Percentiles rank a stretch among this genome's conserved stretches.
These are phyloP conservation scores for Fusarium anthophilum DNA, from an alignment of 2,329 filamentous ascomycete genomes.

Conservation along the genomic window DNA sequence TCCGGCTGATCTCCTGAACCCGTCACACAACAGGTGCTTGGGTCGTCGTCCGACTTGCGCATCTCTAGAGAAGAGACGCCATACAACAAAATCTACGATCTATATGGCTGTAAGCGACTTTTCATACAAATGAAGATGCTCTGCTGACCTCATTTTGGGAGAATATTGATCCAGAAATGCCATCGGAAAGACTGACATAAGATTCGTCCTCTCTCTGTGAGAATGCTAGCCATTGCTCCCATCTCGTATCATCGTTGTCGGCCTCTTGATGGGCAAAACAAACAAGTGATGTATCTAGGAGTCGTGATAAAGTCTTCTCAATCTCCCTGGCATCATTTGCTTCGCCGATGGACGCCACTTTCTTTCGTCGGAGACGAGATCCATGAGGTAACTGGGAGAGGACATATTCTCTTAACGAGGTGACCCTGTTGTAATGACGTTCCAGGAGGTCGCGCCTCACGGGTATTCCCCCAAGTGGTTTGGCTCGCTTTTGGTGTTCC, in stretches of 20 bases:
- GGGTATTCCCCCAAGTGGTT: slow-evolving; percentile 22
- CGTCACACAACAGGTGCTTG: slow-evolving; percentile 84
- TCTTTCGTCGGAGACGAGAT: slow-evolving; percentile 70
- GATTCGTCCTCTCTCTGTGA: slow-evolving; percentile 71
- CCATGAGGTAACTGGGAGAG: slow-evolving; percentile 71
- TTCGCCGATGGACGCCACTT: slow-evolving; percentile 59
- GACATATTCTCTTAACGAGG: slow-evolving; percentile 76
- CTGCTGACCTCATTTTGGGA: slow-evolving; percentile 70
- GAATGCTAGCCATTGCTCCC: slow-evolving; percentile 67
- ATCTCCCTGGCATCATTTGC: slow-evolving; percentile 38
- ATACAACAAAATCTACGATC: slow-evolving; percentile 82
- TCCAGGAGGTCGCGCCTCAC: slow-evolving; percentile 70
- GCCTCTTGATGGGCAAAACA: slow-evolving; percentile 55
- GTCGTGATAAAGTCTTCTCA: slow-evolving; percentile 57
- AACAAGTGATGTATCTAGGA: slow-evolving; percentile 78
- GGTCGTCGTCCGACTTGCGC: slow-evolving; percentile 60
- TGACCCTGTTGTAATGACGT: slow-evolving; percentile 72
- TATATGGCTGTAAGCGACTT: slow-evolving; percentile 48
- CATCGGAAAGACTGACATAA: slow-evolving; percentile 61
- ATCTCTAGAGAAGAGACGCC: slow-evolving; percentile 75
- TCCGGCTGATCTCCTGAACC: slow-evolving; percentile 67
- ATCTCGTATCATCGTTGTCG: slow-evolving; percentile 52
- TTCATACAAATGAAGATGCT: background rate
- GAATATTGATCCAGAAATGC: slow-evolving; percentile 55
- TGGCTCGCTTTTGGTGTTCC: slow-evolving; percentile 17